Conservation (phyloP, 1,139 yeast species). For the Wickerhamiella pararugosa region DNA sequence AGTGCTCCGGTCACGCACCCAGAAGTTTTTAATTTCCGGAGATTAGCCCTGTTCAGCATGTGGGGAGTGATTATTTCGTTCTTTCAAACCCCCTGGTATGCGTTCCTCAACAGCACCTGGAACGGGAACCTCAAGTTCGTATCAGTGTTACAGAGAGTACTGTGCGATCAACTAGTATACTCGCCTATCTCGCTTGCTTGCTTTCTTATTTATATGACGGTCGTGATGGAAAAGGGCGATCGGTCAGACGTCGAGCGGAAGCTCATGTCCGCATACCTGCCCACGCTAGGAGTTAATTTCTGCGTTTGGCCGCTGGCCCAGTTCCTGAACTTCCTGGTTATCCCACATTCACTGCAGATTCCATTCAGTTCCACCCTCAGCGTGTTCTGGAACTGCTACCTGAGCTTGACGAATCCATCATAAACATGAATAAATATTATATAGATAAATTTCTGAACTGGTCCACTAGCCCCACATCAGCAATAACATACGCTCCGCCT, state of each 20-base stretch:
- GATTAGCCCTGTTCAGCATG: slow-evolving; percentile 66
- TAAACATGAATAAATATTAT: background rate
- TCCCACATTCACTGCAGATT: slow-evolving; percentile 72
- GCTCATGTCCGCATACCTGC: slow-evolving; percentile 49
- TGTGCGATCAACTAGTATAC: slow-evolving; percentile 78
- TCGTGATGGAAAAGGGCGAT: slow-evolving; percentile 63
- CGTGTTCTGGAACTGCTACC: slow-evolving; percentile 82
- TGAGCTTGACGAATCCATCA: slow-evolving; percentile 49
- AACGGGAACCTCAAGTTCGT: slow-evolving; percentile 63
- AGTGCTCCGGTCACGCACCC: slow-evolving; percentile 6
- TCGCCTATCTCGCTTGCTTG: slow-evolving; percentile 74
- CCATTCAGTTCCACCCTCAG: slow-evolving; percentile 87
- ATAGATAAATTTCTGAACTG: slow-evolving; percentile 39
- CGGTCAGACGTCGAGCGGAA: slow-evolving; percentile 48
- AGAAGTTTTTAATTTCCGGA: slow-evolving; percentile 39
- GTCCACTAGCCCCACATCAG: slow-evolving; percentile 36
- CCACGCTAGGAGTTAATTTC: slow-evolving; percentile 65
- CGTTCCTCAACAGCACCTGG: slow-evolving; percentile 59
- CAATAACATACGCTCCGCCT: slow-evolving; percentile 34
- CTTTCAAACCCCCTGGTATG: slow-evolving; percentile 82
- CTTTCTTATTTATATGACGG: slow-evolving; percentile 74
- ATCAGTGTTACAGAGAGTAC: slow-evolving; percentile 69
- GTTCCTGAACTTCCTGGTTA: slow-evolving; percentile 65
- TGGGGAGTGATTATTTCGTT: slow-evolving; percentile 78
- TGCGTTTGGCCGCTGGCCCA: slow-evolving; percentile 94